Evolutionary conservation across 805 yeast genomes (phyloP).

Genomic region (Wickerhamomyces kurtzmanii): DNA sequence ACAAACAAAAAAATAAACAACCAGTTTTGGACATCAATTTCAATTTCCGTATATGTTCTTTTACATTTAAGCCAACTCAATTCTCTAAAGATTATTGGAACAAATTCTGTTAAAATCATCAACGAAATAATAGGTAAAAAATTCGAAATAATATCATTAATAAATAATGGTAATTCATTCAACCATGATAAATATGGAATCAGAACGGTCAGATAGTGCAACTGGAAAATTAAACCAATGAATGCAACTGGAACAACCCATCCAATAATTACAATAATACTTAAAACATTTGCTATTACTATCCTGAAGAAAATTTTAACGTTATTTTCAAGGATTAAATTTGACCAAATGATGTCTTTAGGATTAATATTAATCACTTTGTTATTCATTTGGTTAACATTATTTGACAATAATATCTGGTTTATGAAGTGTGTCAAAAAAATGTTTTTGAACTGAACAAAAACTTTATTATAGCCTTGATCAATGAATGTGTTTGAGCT

Average conservation of each 20-base stretch:
- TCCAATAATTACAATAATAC: conserved; percentile 40
- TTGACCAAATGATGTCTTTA: conserved; percentile 64
- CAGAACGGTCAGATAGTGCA: conserved; percentile 51
- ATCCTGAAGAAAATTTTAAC: conserved; percentile 27
- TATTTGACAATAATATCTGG: conserved; percentile 40
- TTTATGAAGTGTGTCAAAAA: conserved; percentile 53
- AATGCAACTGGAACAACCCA: conserved; percentile 85
- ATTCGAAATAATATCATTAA: conserved; percentile 46
- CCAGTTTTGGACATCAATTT: conserved; percentile 69
- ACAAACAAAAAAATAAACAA: conserved; percentile 70
- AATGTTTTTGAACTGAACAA: conserved; percentile 51
- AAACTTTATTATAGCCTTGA: conserved; percentile 32
- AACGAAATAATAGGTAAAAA: conserved; percentile 61
- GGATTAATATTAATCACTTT: conserved; percentile 49
- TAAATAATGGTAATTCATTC: conserved; percentile 39
- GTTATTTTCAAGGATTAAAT: conserved; percentile 32
- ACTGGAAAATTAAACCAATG: conserved; percentile 66
- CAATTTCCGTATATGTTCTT: conserved; percentile 51
- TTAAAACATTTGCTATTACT: conserved; percentile 32
- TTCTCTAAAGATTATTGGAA: conserved; percentile 45
- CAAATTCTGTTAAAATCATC: conserved; percentile 51
- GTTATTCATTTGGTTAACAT: conserved; percentile 30
- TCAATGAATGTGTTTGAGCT: conserved; percentile 15
- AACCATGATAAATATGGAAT: conserved; percentile 54
- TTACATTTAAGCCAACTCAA: conserved; percentile 48